Evolutionary conservation across 2,329 filamentous ascomycete species (phyloP).

Genomic region (Aureobasidium sp.): DNA sequence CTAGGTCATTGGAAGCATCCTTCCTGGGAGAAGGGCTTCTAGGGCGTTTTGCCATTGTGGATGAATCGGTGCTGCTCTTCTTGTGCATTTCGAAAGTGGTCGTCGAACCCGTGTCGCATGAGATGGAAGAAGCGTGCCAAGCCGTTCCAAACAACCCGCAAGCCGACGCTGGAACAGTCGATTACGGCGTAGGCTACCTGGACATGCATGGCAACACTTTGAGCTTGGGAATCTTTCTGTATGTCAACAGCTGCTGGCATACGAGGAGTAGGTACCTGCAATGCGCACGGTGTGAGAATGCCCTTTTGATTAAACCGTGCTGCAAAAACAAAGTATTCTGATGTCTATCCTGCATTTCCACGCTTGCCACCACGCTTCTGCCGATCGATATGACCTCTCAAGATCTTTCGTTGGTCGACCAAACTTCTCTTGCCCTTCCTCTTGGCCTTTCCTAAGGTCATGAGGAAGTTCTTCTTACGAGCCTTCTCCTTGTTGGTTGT

Average conservation of each 20-base stretch:
- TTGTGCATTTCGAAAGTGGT: background rate
- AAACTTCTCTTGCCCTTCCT: conserved; percentile 92
- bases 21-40: conserved; percentile 9
- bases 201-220: no score
- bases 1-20: conserved; percentile 1
- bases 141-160: background rate
- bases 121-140: background rate
- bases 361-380: conserved; percentile 77
- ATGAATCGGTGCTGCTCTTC: background rate
- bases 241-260: no score
- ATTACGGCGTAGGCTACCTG: background rate
- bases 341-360: conserved; percentile 48
- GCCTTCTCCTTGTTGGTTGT: conserved; percentile 97
- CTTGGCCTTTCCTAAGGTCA: conserved; percentile 96
- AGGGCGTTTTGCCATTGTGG: conserved; percentile 16
- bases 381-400: conserved; percentile 75
- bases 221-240: no score
- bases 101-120: background rate
- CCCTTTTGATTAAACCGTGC: background rate
- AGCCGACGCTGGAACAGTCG: background rate
- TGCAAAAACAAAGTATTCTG: background rate
- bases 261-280: no score
- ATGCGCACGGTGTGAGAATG: background rate
- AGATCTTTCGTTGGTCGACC: conserved; percentile 71
- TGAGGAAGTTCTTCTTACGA: conserved; percentile 95